Evolutionary conservation across 805 yeast species (phyloP), one percentile per base, ranked within the genome.

Genomic region (Cyberlindnera americana): DNA sequence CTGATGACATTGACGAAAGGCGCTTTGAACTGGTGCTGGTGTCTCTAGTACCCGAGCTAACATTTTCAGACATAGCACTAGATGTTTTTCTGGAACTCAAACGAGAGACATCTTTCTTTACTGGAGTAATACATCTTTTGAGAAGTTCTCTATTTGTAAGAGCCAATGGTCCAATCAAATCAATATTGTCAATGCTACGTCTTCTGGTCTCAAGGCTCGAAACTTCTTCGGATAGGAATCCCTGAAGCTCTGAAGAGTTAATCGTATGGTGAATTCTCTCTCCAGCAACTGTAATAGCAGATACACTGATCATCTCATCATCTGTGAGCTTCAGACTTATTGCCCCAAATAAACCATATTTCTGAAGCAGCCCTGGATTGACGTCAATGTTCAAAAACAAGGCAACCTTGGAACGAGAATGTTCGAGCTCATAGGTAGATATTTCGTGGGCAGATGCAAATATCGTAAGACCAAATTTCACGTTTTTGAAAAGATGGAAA

Each of bases 401-500:
- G 0, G 80, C 77, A 44, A 85, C 69, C 2, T 81, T 80, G 0
- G 91, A 77, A 49, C 77, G 77, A 18, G 76, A 62, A 5, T 60
- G 66, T 53, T 85, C 95, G 5, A 54, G 56, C 6, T 54, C 56
- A 52, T 82, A 85, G 1, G 71, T 64, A 0, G 61, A 50, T 3
- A 62, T 49, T 49, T 80, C 85, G 55, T 85, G 95, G 0, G 93
- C 93, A 3, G 89, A 77, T 11, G 78, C 78, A 56, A 75, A 84
- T 1, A 81, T 52, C 25, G 70, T 53, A 43, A 67, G 41, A 26
- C 67, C 68, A 38, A 60, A 60, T 19, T 60, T 59, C 10, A 53
- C 47, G 3, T 76, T 67, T 48, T 73, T 77, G 68, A 91, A 91
- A 23, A 91, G 64, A 64, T 90, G 96, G 62, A 90, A 88, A 3